Percentiles rank a stretch among this genome's conserved stretches.
These are phyloP conservation scores for Novymonas esmeraldas DNA, from an alignment of 208 protist species.

Conservation along the genomic window DNA sequence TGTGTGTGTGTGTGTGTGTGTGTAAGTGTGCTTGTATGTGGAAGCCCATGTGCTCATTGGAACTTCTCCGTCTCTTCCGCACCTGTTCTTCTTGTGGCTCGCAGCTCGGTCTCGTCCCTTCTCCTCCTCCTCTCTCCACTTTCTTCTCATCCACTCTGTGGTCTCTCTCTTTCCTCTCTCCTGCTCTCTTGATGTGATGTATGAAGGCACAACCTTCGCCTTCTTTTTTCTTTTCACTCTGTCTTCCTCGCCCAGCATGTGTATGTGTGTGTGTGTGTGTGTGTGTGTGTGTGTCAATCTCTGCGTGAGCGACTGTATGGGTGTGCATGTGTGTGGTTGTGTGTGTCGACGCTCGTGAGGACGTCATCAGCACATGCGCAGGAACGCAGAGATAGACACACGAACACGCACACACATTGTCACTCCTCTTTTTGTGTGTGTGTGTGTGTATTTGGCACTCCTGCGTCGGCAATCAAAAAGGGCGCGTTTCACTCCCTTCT, in stretches of 20 bases:
- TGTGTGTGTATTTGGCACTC: not conserved
- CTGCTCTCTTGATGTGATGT: not conserved
- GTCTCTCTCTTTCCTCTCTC: not conserved
- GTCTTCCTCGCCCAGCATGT: not conserved
- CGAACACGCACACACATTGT: too few relatives aligned
- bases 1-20: not conserved
- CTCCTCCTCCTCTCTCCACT: not conserved
- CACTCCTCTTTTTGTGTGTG: not conserved
- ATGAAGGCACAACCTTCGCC: not conserved
- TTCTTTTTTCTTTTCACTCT: not conserved
- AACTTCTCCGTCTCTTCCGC: not conserved
- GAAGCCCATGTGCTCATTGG: too few relatives aligned
- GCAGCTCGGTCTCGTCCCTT: not conserved
- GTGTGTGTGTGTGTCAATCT: not conserved
- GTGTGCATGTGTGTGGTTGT: too few relatives aligned
- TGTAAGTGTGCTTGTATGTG: not conserved
- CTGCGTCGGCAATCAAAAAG: too few relatives aligned
- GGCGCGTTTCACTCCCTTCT: too few relatives aligned
- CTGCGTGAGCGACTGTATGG: too few relatives aligned
- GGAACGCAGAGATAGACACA: too few relatives aligned
- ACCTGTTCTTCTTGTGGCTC: not conserved
- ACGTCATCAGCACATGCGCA: too few relatives aligned
- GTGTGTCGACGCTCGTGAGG: too few relatives aligned
- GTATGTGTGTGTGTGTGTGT: constrained; percentile 6
- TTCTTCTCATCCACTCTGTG: not conserved